Evolutionary conservation across 2,329 filamentous ascomycete genomes (phyloP).

Genomic region (Cercospora zeae-maydis): DNA sequence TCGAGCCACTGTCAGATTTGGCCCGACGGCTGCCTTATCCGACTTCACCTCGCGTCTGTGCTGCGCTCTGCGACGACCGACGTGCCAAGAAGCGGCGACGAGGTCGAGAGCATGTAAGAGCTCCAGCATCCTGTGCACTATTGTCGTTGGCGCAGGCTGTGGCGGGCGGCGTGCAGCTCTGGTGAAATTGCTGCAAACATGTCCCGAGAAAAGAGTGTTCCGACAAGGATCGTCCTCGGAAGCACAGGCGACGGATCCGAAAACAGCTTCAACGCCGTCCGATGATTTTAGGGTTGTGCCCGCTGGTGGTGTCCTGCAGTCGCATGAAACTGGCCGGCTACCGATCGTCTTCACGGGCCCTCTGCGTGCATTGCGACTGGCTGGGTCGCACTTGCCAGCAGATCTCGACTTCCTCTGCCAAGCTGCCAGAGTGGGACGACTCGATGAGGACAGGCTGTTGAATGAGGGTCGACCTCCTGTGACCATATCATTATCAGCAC

Average conservation of each 20-base stretch:
- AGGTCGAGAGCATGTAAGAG: neutral
- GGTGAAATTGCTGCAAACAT: neutral
- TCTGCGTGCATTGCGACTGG: neutral
- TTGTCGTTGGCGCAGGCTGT: neutral
- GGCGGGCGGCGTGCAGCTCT: neutral
- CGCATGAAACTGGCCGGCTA: neutral
- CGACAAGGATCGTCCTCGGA: neutral
- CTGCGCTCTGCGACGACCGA: neutral
- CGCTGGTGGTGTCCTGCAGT: neutral
- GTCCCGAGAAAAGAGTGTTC: neutral
- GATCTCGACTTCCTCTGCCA: neutral
- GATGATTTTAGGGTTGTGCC: too few relatives aligned
- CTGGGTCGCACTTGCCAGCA: neutral
- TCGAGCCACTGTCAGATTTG: neutral
- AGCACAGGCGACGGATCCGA: conserved; percentile 5
- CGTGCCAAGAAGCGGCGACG: too few relatives aligned
- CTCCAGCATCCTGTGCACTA: neutral
- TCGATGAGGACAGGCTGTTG: too few relatives aligned
- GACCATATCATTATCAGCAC: neutral
- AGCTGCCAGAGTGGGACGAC: neutral
- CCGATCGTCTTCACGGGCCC: conserved; percentile 1
- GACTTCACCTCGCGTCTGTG: neutral
- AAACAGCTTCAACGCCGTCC: neutral
- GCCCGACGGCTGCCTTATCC: neutral
- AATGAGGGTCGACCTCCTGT: neutral